Evolutionary conservation across 2,329 filamentous ascomycete genomes (phyloP), one percentile per base, ranked within the genome.

Genomic region (Leptosphaerulina australis): DNA sequence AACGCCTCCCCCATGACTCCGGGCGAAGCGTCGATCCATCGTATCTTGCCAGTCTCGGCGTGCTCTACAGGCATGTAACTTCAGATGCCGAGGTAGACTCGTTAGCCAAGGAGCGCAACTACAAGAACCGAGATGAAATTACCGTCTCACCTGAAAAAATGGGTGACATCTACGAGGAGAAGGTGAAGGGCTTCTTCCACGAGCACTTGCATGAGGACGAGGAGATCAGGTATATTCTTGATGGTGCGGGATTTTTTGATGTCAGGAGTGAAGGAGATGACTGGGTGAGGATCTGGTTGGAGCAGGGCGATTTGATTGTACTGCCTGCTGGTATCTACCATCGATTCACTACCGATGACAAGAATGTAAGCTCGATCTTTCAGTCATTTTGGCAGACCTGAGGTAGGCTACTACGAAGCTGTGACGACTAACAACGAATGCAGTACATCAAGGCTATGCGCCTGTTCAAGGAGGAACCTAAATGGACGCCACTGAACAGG

Each of bases 191-290:
- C 60, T 99, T 99, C 79, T 99, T 97, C 78, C 74, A 88, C 64
- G 94, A 99, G 80, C 94, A 99, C 73, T 74, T 99, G 65, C 94
- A 99, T 71, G 94, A 99, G 78, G 94, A 99, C 63, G 94, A 99
- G 77, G 94, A 99, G 81, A 99, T 99, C 60, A 82, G 94, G 37
- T 99, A 97, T 68, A 92, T 99, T 60, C 81, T 91, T 24, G 92
- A 88, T 54, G 94, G 94, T 0, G 83, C 84, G 46, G 94, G 94
- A 0, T 99, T 88, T 74, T 99, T 99, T 70, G 94, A 99, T 74
- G 92, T 99, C 3, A 81, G 94, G 38, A 87, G 85, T 67, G 80
- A 88, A 72, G 83, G 83, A 15, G 93, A 97, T 68, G 85, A 88
- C 59, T 99, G 94, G 94, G 84, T 99, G 50, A 81, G 94, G 51